Evolutionary conservation across 148 eudicot genomes (phyloP).

Genomic region (Silene latifolia): DNA sequence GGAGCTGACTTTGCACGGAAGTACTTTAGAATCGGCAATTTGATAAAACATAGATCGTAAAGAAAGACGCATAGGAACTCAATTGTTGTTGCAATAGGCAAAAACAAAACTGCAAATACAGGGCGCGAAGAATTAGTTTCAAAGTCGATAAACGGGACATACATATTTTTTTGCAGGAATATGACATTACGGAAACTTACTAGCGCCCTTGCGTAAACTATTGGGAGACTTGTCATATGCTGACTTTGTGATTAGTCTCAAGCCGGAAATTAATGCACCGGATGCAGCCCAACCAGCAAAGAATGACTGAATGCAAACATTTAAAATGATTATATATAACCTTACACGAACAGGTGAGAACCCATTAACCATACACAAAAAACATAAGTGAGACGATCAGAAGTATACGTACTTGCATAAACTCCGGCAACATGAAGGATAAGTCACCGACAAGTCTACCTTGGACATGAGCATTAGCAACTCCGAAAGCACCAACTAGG

Average conservation of each 20-base stretch:
- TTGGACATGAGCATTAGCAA: slow-evolving; percentile 67
- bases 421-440: slow-evolving; percentile 61
- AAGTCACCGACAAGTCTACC: slow-evolving; percentile 76
- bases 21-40: slow-evolving; percentile 53
- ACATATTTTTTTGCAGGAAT: not conserved
- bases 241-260: slow-evolving; percentile 40
- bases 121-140: not conserved
- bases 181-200: slow-evolving; percentile 23
- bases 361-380: too few species aligned
- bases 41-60: slow-evolving; percentile 47
- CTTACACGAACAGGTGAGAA: too few species aligned
- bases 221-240: slow-evolving; percentile 37
- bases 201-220: slow-evolving; percentile 46
- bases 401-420: slow-evolving; percentile 44
- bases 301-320: slow-evolving; percentile 45
- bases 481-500: slow-evolving; percentile 49
- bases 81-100: slow-evolving; percentile 38
- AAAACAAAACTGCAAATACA: slow-evolving; percentile 49
- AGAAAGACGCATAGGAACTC: slow-evolving; percentile 52
- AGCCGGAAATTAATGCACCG: slow-evolving; percentile 42
- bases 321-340: too few species aligned
- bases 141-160: not conserved
- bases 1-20: slow-evolving; percentile 54
- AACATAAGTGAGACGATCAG: too few species aligned
- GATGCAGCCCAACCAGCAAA: slow-evolving; percentile 57